A percentile compares a stretch with the other conserved stretches of the same genome.
Conservation (phyloP, 176 grass and related monocot genomes). For the Bolboschoenus planiculmis region DNA sequence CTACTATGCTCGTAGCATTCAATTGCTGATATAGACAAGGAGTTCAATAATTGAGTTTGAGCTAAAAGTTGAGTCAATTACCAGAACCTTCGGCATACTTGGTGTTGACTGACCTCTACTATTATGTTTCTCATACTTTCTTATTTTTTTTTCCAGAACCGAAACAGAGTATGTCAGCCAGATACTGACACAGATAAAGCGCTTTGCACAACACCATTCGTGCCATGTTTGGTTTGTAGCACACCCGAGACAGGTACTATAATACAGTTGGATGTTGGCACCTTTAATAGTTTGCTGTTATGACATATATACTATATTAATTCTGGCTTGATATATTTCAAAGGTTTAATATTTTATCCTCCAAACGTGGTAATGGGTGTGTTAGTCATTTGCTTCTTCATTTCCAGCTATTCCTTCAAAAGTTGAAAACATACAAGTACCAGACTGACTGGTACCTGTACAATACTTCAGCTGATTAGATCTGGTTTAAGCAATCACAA, state of each 20-base stretch:
- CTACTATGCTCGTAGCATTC: neutral
- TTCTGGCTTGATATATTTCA: neutral
- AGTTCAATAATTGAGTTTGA: neutral
- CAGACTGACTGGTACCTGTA: neutral
- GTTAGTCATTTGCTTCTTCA: neutral
- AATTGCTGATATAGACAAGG: neutral
- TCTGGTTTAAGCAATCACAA: neutral
- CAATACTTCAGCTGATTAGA: neutral
- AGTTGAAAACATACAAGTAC: neutral
- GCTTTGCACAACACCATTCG: constrained; percentile 91
- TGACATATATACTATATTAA: neutral
- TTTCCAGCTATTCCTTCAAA: neutral
- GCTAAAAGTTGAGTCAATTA: neutral
- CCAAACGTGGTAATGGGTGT: neutral
- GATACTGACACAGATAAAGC: constrained; percentile 85
- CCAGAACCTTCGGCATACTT: neutral
- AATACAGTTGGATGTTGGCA: neutral
- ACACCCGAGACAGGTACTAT: constrained; percentile 87
- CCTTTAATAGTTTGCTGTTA: neutral
- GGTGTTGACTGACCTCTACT: neutral
- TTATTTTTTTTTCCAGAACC: constrained; percentile 44
- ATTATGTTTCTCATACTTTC: neutral
- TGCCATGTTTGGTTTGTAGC: constrained; percentile 99
- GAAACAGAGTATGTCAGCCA: constrained; percentile 98
- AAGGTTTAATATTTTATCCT: neutral